Evolutionary conservation across 2,329 filamentous ascomycete genomes (phyloP), one percentile per base, ranked within the genome.

Genomic region (Ascochyta clinopodiicola): DNA sequence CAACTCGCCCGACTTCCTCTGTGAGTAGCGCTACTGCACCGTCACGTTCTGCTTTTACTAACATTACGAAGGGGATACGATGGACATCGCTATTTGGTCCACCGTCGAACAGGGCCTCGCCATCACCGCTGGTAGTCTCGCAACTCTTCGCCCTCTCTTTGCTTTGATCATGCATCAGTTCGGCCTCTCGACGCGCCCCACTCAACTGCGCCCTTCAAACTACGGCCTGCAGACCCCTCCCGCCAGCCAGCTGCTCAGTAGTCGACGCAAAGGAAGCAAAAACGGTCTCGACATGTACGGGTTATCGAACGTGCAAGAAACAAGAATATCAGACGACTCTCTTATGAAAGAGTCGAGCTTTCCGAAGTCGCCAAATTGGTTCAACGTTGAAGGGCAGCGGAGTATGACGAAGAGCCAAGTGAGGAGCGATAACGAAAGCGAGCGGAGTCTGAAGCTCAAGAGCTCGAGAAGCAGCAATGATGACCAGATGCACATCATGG

Each of bases 31-130:
- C 31, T 10, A 21, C 4, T 6, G 6, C 17, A 5, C 8, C 12
- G 10, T 24, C 3, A 22, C 12, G 2, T 17, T 9, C 10, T 15
- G 21, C 25, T n/a, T 31, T 27, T 10, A 17, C 44, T 52, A 62
- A 59, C 60, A 6, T 4, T 2, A n/a, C 4, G 0, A 13, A 70
- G 68, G 68, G 69, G 63, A 63, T 19, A 75, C 73, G 4, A 38
- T 63, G n/a, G 70, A 75, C 44, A 69, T 75, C 35, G 72, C 73
- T 21, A 73, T 74, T 43, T 75, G 73, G 73, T 74, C 71, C 1
- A 64, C 64, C 6, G 62, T 74, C 21, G 73, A 75, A 59, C 70
- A 73, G 63, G 73, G 72, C 21, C 66, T 75, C 8, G 72, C 71
- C n/a, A 74, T 75, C 32, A 73, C 68, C 1, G 73, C 73, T 2